These are phyloP conservation scores for Cornus florida DNA, from an alignment of 148 eudicot species.

Conservation along the genomic window DNA sequence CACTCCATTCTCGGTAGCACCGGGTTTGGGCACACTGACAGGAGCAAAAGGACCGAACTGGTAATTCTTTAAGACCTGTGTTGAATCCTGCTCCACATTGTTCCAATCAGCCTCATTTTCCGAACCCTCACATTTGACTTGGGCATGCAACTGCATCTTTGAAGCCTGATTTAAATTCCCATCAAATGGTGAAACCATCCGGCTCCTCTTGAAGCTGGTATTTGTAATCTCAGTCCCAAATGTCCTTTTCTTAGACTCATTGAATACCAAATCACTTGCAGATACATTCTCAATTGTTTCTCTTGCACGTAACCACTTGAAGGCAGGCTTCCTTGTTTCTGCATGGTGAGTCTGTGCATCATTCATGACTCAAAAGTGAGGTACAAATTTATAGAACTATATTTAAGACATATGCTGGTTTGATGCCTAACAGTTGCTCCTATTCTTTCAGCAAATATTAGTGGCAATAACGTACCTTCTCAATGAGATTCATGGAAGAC, in stretches of 20 bases:
- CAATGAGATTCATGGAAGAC: constrained; percentile 90
- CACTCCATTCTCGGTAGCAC: constrained; percentile 28
- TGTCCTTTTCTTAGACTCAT: constrained; percentile 63
- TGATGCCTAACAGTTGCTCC: background rate
- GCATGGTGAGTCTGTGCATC: constrained; percentile 71
- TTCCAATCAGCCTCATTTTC: constrained; percentile 31
- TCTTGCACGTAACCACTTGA: constrained; percentile 78
- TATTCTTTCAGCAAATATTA: background rate
- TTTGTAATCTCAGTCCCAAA: constrained; percentile 87
- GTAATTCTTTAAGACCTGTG: constrained; percentile 34
- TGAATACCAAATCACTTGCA: constrained; percentile 24
- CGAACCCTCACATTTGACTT: constrained; percentile 29
- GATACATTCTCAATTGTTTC: constrained; percentile 33
- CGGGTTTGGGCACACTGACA: constrained; percentile 44
- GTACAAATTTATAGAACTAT: background rate
- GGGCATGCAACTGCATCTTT: constrained; percentile 19
- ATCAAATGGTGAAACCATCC: constrained; percentile 28
- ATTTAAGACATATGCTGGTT: background rate
- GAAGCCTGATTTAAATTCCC: constrained; percentile 29
- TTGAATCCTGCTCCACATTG: constrained; percentile 26
- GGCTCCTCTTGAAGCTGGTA: constrained; percentile 51
- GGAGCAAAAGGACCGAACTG: constrained; percentile 90
- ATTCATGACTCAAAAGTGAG: constrained; percentile 8
- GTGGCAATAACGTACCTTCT: constrained; percentile 50
- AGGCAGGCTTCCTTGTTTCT: constrained; percentile 85